Base-by-base conservation (phyloP, 306 rosid species). In the Fagus sylvatica region DNA sequence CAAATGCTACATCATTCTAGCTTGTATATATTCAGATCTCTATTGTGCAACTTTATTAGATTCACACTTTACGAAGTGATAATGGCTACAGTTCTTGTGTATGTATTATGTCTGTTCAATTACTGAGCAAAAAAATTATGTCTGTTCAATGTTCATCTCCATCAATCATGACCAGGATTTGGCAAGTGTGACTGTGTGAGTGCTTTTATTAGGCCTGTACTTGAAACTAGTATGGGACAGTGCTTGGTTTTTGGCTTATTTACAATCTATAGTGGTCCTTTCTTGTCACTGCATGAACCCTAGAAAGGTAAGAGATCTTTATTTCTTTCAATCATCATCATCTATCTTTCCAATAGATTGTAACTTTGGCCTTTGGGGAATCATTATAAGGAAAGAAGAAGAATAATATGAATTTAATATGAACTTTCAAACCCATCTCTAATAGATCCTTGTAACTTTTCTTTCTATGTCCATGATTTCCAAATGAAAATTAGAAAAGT, bases 301-400 rank as follows among this genome's bases (percentile, higher is more conserved):
- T 73, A 75, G 82, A 83, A 46, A 83, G 86, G 85, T 83, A 71
- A 84, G 79, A 65, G 70, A 85, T 80, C 84, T 51, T 22, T 72
- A 36, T 76, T 83, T 86, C 77, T 65, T 65, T 65, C 71, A 3
- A 39, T 37, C 60, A 62, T 84, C 84, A 60, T 81, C 79, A 76
- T 84, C 76, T 40, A 73, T 78, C 39, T 82, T 43, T 76, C 49
- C 69, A 64, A 76, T 69, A 80, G 60, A 46, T 46, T 46, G 51
- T 46, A 46, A 46, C 9, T 46, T 46, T 22, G 30, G 81, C 74
- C 55, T 16, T 28, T 57, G 36, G 65, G 51, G 77, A 56, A 80
- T 83, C 80, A 42, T 53, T 53, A 53, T 80, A 57, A 48, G 79
- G 75, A 56, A 76, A 22, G 28, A 22, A 22, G 28, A 22, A 22